These are phyloP conservation scores for Lobosporangium transversale DNA, from an alignment of 192 early-diverging fungal species.

Conservation along the genomic window DNA sequence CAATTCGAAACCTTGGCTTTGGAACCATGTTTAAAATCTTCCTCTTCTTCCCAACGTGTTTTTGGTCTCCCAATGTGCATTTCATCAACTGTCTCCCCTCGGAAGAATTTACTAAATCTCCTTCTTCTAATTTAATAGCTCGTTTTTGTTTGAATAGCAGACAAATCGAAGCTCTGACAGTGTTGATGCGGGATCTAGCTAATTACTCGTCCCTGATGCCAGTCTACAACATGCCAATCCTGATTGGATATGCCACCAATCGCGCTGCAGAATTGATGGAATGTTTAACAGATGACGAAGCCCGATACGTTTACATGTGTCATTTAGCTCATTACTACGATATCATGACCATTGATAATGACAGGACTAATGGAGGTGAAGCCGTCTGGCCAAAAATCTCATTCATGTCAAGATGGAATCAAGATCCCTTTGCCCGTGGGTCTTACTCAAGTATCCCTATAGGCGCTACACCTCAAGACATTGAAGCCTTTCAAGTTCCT, in stretches of 20 bases:
- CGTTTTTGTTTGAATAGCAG: constrained; percentile 5
- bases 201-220: constrained; percentile 44
- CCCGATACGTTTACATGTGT: constrained; percentile 26
- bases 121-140: neutral
- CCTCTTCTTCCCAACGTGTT: constrained; percentile 34
- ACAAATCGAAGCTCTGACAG: constrained; percentile 25
- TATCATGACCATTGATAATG: neutral
- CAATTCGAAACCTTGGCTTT: constrained; percentile 45
- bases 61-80: constrained; percentile 35
- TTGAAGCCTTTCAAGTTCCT: constrained; percentile 45
- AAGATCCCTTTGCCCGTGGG: constrained; percentile 55
- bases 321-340: constrained; percentile 42
- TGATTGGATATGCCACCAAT: constrained; percentile 48
- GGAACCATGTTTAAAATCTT: constrained; percentile 59
- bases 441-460: constrained; percentile 57
- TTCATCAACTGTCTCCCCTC: constrained; percentile 45
- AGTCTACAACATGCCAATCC: constrained; percentile 19
- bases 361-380: neutral
- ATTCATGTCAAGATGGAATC: constrained; percentile 52
- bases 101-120: neutral
- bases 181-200: constrained; percentile 32
- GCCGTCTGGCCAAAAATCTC: constrained; percentile 29
- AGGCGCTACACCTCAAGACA: constrained; percentile 31
- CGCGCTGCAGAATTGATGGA: constrained; percentile 41
- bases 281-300: constrained; percentile 21